Base-by-base conservation (phyloP, 1,284 basidiomycete species). In the Ceratobasidium sp. region DNA sequence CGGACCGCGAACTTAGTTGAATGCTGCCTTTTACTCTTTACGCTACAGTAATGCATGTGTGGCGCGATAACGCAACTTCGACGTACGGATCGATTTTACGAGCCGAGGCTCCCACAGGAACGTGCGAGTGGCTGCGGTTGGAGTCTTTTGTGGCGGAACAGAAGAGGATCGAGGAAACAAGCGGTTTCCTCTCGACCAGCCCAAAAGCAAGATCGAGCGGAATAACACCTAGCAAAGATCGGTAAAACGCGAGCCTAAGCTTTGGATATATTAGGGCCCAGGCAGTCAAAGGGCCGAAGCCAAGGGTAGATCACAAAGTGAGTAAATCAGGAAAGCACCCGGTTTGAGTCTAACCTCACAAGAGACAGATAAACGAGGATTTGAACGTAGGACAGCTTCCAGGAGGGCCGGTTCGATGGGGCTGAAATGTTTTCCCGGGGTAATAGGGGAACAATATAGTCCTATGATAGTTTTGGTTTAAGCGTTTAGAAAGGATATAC, bases 281-380 rank as follows among this genome's bases (percentile, higher is more conserved):
- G 14, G 21, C 40, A 12, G 23, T 9, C 21, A 44, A 16, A 21
- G 21, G 36, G 42, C 21, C 5, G 25, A 40, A 36, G 36, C 23
- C 25, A 16, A 30, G 30, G n/a, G 63, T 53, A 40, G 49, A 66
- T 66, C 63, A 48, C 63, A 49, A 66, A 48, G 11, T 23, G 33
- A 66, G 46, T 23, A 53, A 48, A 66, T 53, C 33, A 66, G 63
- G 53, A 69, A 56, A 46, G 25, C 23, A 4, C 33, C 53, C 6
- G 40, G 38, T 44, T 69, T 48, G 25, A 69, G 40, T 36, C 28
- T 58, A 58, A 58, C 53, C n/a, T 42, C 54, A 36, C 38, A 25
- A 51, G 23, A 33, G 49, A n/a, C 23, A 23, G 64, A 28, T 33
- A 36, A 53, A 23, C n/a, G 64, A 40, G 23, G n/a, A 36, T 2